phyloP scores from a whole-genome alignment of 805 yeast species.

The Myxozyma kluyveri region DNA sequence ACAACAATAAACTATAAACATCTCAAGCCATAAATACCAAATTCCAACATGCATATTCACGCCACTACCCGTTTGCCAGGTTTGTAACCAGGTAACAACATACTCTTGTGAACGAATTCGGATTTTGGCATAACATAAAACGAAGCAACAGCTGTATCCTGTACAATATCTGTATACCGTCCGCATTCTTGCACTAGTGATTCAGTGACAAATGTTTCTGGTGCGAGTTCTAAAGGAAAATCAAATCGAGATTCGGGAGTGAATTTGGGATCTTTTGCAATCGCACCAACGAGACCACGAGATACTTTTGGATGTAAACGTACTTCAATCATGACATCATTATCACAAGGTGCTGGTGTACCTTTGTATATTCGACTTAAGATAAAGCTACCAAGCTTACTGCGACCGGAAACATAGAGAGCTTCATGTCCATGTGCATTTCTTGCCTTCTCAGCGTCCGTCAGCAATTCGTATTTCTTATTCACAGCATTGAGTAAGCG shows the following conservation, averaged over 20 bases:
- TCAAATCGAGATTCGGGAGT: conserved; percentile 14
- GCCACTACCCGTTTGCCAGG: conserved; percentile 61
- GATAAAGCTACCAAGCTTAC: conserved; percentile 49
- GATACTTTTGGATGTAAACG: conserved; percentile 26
- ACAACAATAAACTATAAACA: too few relatives aligned
- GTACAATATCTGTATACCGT: conserved; percentile 40
- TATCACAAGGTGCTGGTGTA: conserved; percentile 3
- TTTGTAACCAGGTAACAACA: conserved; percentile 76
- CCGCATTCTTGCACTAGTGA: conserved; percentile 5
- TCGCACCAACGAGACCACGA: conserved; percentile 39
- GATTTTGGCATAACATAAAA: conserved; percentile 62
- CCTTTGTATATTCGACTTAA: conserved; percentile 42
- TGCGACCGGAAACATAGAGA: conserved; percentile 62
- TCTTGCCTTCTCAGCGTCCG: conserved; percentile 66
- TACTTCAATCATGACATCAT: background rate
- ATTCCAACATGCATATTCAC: too few relatives aligned
- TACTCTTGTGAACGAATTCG: conserved; percentile 62
- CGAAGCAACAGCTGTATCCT: conserved; percentile 45
- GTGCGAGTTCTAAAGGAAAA: conserved; percentile 22
- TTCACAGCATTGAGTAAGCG: conserved; percentile 66
- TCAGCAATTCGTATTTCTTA: conserved; percentile 58
- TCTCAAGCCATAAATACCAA: too few relatives aligned
- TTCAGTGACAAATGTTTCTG: conserved; percentile 6
- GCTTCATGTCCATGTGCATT: conserved; percentile 71
- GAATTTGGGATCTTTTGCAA: conserved; percentile 27